These are phyloP conservation scores for Mucor circinelloides DNA, from an alignment of 371 early-diverging fungal species.

Conservation along the genomic window DNA sequence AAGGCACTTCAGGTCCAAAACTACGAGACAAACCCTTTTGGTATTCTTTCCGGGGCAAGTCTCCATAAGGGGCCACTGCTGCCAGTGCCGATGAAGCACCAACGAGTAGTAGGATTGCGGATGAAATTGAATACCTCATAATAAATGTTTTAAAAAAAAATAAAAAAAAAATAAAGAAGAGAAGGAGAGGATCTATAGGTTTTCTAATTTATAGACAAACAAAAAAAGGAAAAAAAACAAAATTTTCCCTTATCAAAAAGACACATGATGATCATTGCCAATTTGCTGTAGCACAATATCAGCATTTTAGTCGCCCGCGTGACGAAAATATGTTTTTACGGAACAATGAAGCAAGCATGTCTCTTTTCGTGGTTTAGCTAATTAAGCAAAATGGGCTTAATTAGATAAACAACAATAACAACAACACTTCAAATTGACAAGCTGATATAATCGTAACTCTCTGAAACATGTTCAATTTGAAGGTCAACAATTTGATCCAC, in stretches of 20 bases:
- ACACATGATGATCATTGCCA: background rate
- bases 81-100: conserved; percentile 6
- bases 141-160: background rate
- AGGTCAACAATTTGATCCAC: too few relatives aligned
- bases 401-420: too few relatives aligned
- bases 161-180: conserved; percentile 7
- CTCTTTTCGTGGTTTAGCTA: too few relatives aligned
- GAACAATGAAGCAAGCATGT: too few relatives aligned
- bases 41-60: conserved; percentile 21
- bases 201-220: background rate
- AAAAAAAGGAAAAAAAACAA: background rate
- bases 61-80: conserved; percentile 12
- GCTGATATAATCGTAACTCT: too few relatives aligned
- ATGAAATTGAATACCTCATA: conserved; percentile 24
- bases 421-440: too few relatives aligned
- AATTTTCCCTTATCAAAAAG: background rate
- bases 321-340: background rate
- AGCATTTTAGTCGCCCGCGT: background rate
- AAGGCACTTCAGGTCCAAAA: conserved; percentile 38
- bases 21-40: conserved; percentile 27
- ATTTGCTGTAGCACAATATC: background rate
- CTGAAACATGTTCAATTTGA: too few relatives aligned
- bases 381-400: too few relatives aligned
- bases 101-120: conserved; percentile 12
- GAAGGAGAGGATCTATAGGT: background rate